Conservation (phyloP, 2,329 filamentous ascomycete species). For the Chaetomiaceae sp. region DNA sequence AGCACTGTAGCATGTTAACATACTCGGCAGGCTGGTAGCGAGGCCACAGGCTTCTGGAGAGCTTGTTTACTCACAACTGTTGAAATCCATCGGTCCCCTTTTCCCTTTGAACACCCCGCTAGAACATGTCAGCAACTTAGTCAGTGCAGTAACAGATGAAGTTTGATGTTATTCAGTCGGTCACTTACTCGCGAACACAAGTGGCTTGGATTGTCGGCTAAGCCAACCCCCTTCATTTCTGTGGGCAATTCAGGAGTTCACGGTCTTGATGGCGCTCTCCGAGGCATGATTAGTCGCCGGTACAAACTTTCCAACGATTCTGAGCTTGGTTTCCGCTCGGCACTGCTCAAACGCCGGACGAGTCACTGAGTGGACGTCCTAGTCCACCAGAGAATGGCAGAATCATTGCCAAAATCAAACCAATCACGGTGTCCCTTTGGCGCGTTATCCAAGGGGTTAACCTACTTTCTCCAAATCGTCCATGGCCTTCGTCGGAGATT, state of each 20-base stretch:
- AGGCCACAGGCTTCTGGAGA: no score
- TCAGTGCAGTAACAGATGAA: no score
- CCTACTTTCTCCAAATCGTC: no score
- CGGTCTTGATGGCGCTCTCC: conserved; percentile 21
- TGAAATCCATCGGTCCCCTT: conserved; percentile 12
- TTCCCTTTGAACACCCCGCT: conserved; percentile 28
- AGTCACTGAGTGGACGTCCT: no score
- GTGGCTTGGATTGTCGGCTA: conserved; percentile 29
- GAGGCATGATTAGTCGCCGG: conserved; percentile 1
- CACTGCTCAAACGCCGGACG: background rate
- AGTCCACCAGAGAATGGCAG: no score
- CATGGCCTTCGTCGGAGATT: no score
- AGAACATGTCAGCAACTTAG: no score
- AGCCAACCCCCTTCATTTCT: conserved; percentile 12
- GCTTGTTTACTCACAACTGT: conserved; percentile 5
- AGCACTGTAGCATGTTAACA: conserved; percentile 9
- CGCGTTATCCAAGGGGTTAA: no score
- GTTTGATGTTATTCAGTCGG: no score
- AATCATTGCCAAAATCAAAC: no score
- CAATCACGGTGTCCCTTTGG: no score
- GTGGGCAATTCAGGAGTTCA: conserved; percentile 26
- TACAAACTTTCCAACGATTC: conserved; percentile 3
- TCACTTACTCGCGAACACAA: conserved; percentile 41
- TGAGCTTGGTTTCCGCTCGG: background rate
- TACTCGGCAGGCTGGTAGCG: no score